Evolutionary conservation across 192 early-diverging fungal genomes (phyloP), one percentile per base, ranked within the genome.

Genomic region (Phycomyces blakesleeanus): DNA sequence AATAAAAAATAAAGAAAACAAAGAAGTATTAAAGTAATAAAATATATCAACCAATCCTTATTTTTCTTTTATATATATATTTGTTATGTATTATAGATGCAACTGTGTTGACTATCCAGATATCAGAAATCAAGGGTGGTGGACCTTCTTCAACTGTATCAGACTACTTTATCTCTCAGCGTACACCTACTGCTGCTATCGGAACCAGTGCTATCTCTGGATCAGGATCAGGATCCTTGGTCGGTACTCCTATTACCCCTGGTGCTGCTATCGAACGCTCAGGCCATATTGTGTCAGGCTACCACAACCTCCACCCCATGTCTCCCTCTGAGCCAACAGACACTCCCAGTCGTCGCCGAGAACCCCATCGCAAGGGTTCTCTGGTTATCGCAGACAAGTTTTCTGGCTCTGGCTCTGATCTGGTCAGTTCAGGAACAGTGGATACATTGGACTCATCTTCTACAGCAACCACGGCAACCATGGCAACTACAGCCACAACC

Each of bases 311-410:
- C 21, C 7, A 39, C 44, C 41, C 58, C 47, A 5, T 50, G 26
- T 40, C 51, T 12, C 51, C 52, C 9, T 25, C 1, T 5, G 55
- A 41, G 41, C 26, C 22, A 55, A 34, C 55, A n/a, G 59, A 61
- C 55, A 37, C 51, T 22, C 57, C 52, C 2, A 49, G 50, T 40
- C 50, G 59, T 29, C 57, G 69, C 11, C 67, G 71, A 24, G 63
- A 64, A 25, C 80, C 76, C 0, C 18, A 53, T 57, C 80, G 82
- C 15, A 59, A 66, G n/a, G 83, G 85, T 1, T 83, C 83, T n/a
- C 80, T 87, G 26, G 84, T 87, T 14, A 20, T 24, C 21, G 12
- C 10, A 2, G 18, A 59, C 39, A 26, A 55, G 54, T 37, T 20
- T 21, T 26, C n/a, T 20, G n/a, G n/a, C n/a, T n/a, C n/a, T n/a